phyloP scores from a whole-genome alignment of 495 filamentous ascomycete species.

The Xylaria venustula region DNA sequence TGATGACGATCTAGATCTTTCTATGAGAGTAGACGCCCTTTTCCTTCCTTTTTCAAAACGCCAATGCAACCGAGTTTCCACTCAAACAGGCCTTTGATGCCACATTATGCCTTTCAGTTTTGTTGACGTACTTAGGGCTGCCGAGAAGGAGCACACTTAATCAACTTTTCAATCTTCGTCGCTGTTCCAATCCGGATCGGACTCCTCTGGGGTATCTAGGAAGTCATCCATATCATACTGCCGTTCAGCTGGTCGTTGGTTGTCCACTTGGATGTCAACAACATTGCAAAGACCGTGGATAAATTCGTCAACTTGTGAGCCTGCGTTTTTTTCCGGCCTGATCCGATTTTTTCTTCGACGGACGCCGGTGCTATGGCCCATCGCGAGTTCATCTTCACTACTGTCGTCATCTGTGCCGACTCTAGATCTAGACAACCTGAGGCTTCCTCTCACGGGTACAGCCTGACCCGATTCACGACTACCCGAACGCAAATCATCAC shows the following conservation, averaged over 20 bases:
- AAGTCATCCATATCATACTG: constrained; percentile 78
- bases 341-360: constrained; percentile 13
- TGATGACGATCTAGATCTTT: constrained; percentile 9
- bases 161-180: constrained; percentile 39
- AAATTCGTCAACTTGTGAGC: constrained; percentile 26
- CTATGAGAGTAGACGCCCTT: not conserved
- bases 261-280: constrained; percentile 80
- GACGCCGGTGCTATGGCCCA: constrained; percentile 11
- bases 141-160: constrained; percentile 1
- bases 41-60: not conserved
- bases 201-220: constrained; percentile 66
- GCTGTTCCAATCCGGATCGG: constrained; percentile 73
- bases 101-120: not conserved
- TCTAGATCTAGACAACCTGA: constrained; percentile 19
- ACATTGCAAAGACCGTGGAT: constrained; percentile 77
- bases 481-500: constrained; percentile 13
- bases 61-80: not conserved
- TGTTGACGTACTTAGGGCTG: not conserved
- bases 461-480: not conserved
- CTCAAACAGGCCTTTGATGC: not conserved
- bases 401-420: constrained; percentile 28
- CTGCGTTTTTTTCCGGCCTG: constrained; percentile 5
- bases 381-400: constrained; percentile 27
- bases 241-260: constrained; percentile 72
- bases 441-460: constrained; percentile 18